Evolutionary conservation across 768 basidiomycete species (phyloP).

Genomic region (Lactarius psammicola): DNA sequence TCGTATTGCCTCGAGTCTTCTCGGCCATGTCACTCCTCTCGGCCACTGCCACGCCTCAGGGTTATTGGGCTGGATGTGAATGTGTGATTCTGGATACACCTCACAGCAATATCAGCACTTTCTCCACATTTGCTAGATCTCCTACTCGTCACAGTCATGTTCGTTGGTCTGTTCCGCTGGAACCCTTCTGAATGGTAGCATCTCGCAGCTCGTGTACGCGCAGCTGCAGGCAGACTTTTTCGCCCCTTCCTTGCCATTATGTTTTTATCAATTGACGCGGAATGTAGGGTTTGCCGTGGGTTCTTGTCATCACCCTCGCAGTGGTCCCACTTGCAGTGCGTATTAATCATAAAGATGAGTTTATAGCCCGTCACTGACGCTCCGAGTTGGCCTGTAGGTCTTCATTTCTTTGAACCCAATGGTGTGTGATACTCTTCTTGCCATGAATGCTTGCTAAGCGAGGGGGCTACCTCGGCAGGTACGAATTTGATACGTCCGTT

Average conservation of each 20-base stretch:
- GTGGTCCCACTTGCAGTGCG: no score
- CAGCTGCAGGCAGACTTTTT: not conserved
- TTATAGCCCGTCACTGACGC: not conserved
- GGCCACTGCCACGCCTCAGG: not conserved
- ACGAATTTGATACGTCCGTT: slow-evolving; percentile 1
- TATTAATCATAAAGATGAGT: not conserved
- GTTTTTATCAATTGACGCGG: not conserved
- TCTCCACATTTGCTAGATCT: slow-evolving; percentile 4
- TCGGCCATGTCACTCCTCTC: no score
- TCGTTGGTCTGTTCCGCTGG: slow-evolving; percentile 12
- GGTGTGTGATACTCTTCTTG: not conserved
- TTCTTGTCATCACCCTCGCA: not conserved
- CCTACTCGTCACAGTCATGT: slow-evolving; percentile 1
- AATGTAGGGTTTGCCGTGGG: slow-evolving; percentile 7
- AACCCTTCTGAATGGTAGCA: not conserved
- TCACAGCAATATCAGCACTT: not conserved
- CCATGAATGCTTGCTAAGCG: not conserved
- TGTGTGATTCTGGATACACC: slow-evolving; percentile 1
- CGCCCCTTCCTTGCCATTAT: not conserved
- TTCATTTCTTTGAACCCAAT: slow-evolving; percentile 3
- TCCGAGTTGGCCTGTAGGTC: slow-evolving; percentile 1
- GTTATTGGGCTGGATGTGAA: not conserved
- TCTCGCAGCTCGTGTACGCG: slow-evolving; percentile 1
- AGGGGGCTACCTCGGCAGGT: not conserved
- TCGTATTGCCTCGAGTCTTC: not conserved